A percentile compares a stretch with the other conserved stretches of the same genome.
Evolutionary conservation across 495 filamentous ascomycete genomes (phyloP).

Genomic region (Aspergillus taichungensis): DNA sequence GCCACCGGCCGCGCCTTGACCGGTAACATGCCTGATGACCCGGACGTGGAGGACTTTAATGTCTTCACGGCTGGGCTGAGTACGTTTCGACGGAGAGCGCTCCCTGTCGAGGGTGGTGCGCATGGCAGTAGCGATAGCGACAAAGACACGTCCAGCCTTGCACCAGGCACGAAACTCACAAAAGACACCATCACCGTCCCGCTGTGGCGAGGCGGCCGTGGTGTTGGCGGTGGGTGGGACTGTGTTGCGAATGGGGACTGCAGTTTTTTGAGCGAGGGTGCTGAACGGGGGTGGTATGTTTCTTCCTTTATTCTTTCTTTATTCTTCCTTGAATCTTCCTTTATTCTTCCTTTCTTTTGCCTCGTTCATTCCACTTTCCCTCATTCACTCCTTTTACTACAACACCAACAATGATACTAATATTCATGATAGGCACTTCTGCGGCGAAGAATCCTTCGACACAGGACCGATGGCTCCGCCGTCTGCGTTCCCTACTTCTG

Average conservation of each 20-base stretch:
- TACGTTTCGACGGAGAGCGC: slow-evolving; percentile 40
- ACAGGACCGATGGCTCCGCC: slow-evolving; percentile 31
- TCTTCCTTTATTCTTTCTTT: slow-evolving; percentile 10
- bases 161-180: slow-evolving; percentile 18
- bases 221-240: slow-evolving; percentile 73
- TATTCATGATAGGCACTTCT: slow-evolving; percentile 50
- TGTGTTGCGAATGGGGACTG: slow-evolving; percentile 76
- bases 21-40: slow-evolving; percentile 60
- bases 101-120: slow-evolving; percentile 1
- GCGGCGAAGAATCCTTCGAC: slow-evolving; percentile 64
- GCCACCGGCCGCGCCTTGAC: slow-evolving; percentile 75
- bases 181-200: slow-evolving; percentile 33
- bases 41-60: slow-evolving; percentile 65
- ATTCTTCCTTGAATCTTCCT: neutral
- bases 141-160: neutral
- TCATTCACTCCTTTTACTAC: no score
- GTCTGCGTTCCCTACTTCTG: slow-evolving; percentile 5
- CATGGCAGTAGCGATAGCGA: slow-evolving; percentile 21
- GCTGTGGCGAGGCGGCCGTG: slow-evolving; percentile 54
- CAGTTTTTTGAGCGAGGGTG: slow-evolving; percentile 64
- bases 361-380: no score
- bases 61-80: slow-evolving; percentile 81
- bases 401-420: no score
- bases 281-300: slow-evolving; percentile 83
- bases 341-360: no score